Evolutionary conservation across 2,329 filamentous ascomycete species (phyloP).

Genomic region (Sporothrix euskadiensis): DNA sequence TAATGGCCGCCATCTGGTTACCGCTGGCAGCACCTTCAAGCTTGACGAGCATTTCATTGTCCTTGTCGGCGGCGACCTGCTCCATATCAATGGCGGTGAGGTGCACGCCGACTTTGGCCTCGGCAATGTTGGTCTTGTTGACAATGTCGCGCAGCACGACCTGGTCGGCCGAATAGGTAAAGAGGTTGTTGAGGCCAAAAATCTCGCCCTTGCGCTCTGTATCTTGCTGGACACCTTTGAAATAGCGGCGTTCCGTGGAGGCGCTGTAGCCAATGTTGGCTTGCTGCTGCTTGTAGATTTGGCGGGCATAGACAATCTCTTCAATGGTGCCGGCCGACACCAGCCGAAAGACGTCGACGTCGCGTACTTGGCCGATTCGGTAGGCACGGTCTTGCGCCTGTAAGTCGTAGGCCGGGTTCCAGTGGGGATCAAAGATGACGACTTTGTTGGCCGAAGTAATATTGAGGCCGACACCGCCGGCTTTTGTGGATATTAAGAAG

Average conservation of each 20-base stretch:
- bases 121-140: slow-evolving; percentile 96
- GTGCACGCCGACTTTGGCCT: slow-evolving; percentile 80
- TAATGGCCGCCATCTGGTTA: slow-evolving; percentile 68
- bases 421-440: slow-evolving; percentile 94
- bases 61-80: slow-evolving; percentile 57
- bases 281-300: slow-evolving; percentile 99
- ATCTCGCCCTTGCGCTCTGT: slow-evolving; percentile 85
- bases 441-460: slow-evolving; percentile 98
- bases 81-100: slow-evolving; percentile 76
- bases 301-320: slow-evolving; percentile 93
- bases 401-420: slow-evolving; percentile 93
- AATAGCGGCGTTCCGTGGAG: slow-evolving; percentile 88
- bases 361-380: slow-evolving; percentile 85
- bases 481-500: slow-evolving; percentile 91
- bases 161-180: slow-evolving; percentile 76
- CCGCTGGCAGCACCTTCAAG: slow-evolving; percentile 58
- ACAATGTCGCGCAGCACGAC: slow-evolving; percentile 91
- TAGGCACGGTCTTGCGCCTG: slow-evolving; percentile 97
- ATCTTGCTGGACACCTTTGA: slow-evolving; percentile 88
- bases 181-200: slow-evolving; percentile 85
- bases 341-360: slow-evolving; percentile 93
- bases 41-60: slow-evolving; percentile 48
- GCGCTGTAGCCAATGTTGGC: slow-evolving; percentile 97
- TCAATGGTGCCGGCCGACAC: slow-evolving; percentile 91
- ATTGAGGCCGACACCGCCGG: slow-evolving; percentile 90